Evolutionary conservation across 352 stramenopile species (phyloP).

Genomic region (Phytophthora pisi): DNA sequence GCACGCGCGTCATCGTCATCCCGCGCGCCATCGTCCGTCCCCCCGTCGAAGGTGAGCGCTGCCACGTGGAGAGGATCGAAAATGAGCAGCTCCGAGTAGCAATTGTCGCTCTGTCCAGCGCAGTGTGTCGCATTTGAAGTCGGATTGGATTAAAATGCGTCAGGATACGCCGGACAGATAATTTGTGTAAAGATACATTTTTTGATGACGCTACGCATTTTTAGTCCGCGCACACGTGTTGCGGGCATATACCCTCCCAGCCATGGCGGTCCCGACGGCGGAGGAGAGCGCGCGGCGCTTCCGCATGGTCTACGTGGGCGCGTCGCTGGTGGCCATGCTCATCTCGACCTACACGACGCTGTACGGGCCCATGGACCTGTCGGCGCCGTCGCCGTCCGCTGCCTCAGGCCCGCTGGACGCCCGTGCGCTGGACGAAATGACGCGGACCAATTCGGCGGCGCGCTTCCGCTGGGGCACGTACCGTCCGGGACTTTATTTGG

Average conservation of each 20-base stretch:
- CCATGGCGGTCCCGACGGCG: slow-evolving; percentile 24
- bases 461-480: slow-evolving; percentile 77
- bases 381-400: not conserved
- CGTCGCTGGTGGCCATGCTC: slow-evolving; percentile 33
- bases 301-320: slow-evolving; percentile 31
- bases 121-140: not conserved
- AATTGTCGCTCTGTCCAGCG: not conserved
- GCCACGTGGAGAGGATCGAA: slow-evolving; percentile 51
- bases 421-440: slow-evolving; percentile 40
- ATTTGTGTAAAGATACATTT: not conserved
- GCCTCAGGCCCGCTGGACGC: slow-evolving; percentile 34
- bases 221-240: slow-evolving; percentile 2
- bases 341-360: slow-evolving; percentile 35
- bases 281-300: slow-evolving; percentile 33
- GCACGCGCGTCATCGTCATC: slow-evolving; percentile 19
- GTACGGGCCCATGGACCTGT: slow-evolving; percentile 24
- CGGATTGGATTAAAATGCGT: not conserved
- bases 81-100: slow-evolving; percentile 14
- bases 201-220: not conserved
- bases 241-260: no score
- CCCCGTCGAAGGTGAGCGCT: slow-evolving; percentile 3
- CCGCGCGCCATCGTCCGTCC: slow-evolving; percentile 30
- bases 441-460: slow-evolving; percentile 35
- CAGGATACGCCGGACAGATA: not conserved
- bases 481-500: slow-evolving; percentile 80